phyloP scores from a whole-genome alignment of 352 stramenopile species.

The Globisporangium radiosum region DNA sequence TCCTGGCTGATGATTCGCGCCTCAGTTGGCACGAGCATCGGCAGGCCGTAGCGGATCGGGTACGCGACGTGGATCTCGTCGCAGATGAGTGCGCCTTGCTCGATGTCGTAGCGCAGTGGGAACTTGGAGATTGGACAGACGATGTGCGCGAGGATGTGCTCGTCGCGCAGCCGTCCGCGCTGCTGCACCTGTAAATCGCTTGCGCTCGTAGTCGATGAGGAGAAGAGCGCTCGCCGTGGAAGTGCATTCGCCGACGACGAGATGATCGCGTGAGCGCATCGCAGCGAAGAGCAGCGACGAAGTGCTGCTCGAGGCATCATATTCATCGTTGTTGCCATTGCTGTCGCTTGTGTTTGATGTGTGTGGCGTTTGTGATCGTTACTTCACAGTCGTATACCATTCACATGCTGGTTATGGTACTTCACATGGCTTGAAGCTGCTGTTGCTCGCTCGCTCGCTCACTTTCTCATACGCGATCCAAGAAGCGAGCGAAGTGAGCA shows the following conservation, averaged over 20 bases:
- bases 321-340: no score
- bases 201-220: background rate
- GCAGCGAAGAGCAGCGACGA: no score
- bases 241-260: no score
- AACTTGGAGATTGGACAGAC: conserved; percentile 85
- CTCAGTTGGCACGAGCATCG: conserved; percentile 68
- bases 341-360: no score
- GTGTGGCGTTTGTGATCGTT: no score
- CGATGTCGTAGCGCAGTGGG: conserved; percentile 61
- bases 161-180: conserved; percentile 34
- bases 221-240: background rate
- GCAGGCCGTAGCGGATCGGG: conserved; percentile 66
- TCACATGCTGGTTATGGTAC: no score
- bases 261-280: no score
- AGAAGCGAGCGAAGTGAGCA: conserved; percentile 34
- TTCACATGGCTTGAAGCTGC: conserved; percentile 23
- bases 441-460: background rate
- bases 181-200: conserved; percentile 8
- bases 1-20: conserved; percentile 48
- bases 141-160: conserved; percentile 70
- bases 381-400: no score
- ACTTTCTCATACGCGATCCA: conserved; percentile 17
- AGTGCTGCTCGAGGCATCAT: no score
- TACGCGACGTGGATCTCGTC: conserved; percentile 82
- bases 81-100: conserved; percentile 60